phyloP scores from a whole-genome alignment of 106 monocot species.

The Phalaenopsis equestris region DNA sequence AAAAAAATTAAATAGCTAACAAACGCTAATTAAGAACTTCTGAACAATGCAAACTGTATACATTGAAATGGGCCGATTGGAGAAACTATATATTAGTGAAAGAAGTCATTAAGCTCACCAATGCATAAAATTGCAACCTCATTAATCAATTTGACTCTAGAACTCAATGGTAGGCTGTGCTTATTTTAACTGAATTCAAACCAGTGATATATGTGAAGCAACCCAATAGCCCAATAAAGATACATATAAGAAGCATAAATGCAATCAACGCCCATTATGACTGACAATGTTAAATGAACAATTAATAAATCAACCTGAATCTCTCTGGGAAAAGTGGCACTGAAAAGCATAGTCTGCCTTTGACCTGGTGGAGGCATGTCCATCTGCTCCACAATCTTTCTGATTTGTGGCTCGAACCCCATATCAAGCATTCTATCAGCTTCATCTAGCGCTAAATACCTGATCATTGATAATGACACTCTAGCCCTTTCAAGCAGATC shows the following conservation, averaged over 20 bases:
- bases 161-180: not conserved
- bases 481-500: conserved; percentile 48
- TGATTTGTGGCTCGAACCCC: conserved; percentile 63
- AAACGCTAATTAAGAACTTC: not conserved
- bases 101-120: not conserved
- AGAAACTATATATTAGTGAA: not conserved
- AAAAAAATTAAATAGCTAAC: no score
- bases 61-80: not conserved
- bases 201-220: not conserved
- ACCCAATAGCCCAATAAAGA: not conserved
- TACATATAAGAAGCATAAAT: not conserved
- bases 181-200: not conserved
- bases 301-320: conserved; percentile 32
- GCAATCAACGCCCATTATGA: not conserved
- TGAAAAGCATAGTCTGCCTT: conserved; percentile 60
- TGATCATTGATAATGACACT: conserved; percentile 44
- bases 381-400: conserved; percentile 52
- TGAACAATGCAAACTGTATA: not conserved
- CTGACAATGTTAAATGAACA: not conserved
- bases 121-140: not conserved
- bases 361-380: conserved; percentile 47
- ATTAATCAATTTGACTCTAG: not conserved
- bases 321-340: conserved; percentile 54
- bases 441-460: conserved; percentile 48
- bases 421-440: conserved; percentile 64